Base-by-base conservation (phyloP, 2,329 filamentous ascomycete genomes). In the Leptodontidium sp. region DNA sequence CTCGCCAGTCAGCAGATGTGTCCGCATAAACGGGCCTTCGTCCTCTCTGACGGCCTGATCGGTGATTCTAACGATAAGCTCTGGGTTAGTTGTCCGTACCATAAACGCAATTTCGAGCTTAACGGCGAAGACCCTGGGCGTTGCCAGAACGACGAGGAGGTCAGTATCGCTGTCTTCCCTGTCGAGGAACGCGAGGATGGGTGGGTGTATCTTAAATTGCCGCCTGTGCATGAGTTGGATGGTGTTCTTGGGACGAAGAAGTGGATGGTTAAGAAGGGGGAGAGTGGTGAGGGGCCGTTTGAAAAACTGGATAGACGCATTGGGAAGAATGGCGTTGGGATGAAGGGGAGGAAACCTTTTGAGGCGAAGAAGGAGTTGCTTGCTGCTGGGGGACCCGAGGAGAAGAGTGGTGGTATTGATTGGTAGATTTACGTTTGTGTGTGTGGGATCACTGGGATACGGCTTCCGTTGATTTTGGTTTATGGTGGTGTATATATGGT, bases 1-100 rank as follows among this genome's bases (percentile, higher is more conserved):
- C 95, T 95, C 79, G 92, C 92, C 68, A 92, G 91, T 15, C 94
- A 97, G 82, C 93, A 97, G 78, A 97, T 97, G 94, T 97, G 94
- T 79, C 94, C 94, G 11, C 93, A 97, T 82, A 96, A 95, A 81
- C 90, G 93, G 12, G 90, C 93, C 0, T 97, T 97, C 76, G 91
- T 94, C n/a, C 87, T 97, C 32, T 91, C 91, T 0, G 94, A 97
- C 78, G 93, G 93, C 1, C 82, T 97, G 9, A 86, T 97, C 58
- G 94, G 94, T 50, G 75, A 81, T 69, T 79, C 81, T 58, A 74
- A 79, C 68, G 83, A 87, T 70, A 90, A 89, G 69, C 89, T 94
- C n/a, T 97, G 91, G 90, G 88, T 97, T 21, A 93, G 90, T 0
- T 97, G 93, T 77, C 94, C 94, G 0, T 89, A 91, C 80, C 94